Evolutionary conservation across 805 yeast genomes (phyloP).

Genomic region (Cyberlindnera amylophila): DNA sequence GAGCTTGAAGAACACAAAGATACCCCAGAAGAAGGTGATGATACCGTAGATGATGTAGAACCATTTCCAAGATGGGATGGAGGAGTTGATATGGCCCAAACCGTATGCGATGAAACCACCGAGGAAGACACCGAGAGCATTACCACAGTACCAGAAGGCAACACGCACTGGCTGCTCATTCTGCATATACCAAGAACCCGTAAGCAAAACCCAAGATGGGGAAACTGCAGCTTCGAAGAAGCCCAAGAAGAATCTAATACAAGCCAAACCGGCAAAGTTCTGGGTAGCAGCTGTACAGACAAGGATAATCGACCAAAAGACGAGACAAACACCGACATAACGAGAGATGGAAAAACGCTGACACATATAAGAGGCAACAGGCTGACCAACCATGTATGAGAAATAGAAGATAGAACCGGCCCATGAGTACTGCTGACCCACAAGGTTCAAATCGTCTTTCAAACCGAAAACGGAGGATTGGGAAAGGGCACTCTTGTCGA

Average conservation of each 20-base stretch:
- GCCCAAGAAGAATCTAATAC: slow-evolving; percentile 10
- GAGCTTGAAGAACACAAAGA: slow-evolving; percentile 30
- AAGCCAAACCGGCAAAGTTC: slow-evolving; percentile 6
- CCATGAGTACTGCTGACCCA: slow-evolving; percentile 7
- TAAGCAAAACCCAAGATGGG: slow-evolving; percentile 33
- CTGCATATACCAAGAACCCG: slow-evolving; percentile 32
- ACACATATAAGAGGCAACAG: slow-evolving; percentile 1
- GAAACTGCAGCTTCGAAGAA: slow-evolving; percentile 20
- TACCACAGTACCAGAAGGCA: slow-evolving; percentile 34
- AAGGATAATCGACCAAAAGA: neutral
- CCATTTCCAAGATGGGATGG: slow-evolving; percentile 27
- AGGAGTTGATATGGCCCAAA: slow-evolving; percentile 22
- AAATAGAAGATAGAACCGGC: slow-evolving; percentile 6
- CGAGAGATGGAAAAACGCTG: slow-evolving; percentile 1
- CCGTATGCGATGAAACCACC: slow-evolving; percentile 28
- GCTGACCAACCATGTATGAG: slow-evolving; percentile 5
- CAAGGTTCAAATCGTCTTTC: neutral
- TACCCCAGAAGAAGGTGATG: slow-evolving; percentile 34
- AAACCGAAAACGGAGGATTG: slow-evolving; percentile 42
- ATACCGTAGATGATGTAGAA: slow-evolving; percentile 30
- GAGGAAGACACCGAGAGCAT: slow-evolving; percentile 29
- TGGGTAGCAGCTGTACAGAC: slow-evolving; percentile 4
- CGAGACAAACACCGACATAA: slow-evolving; percentile 1
- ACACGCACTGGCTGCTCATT: slow-evolving; percentile 32
- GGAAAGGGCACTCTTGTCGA: slow-evolving; percentile 51